phyloP scores from a whole-genome alignment of 139 green algal genomes.

The Edaphochlamys debaryana region DNA sequence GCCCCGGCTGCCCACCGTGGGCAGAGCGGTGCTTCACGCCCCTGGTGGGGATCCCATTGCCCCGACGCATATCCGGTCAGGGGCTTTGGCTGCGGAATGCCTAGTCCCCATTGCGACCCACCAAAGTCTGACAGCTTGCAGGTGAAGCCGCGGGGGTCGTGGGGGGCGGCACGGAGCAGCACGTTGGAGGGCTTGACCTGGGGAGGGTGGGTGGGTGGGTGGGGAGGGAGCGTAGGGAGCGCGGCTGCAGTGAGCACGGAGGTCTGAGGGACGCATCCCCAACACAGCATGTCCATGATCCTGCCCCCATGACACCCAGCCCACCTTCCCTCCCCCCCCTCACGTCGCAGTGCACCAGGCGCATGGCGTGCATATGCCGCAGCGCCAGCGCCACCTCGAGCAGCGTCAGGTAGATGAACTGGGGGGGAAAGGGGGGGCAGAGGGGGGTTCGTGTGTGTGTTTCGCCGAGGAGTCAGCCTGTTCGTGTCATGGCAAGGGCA shows the following conservation, averaged over 20 bases:
- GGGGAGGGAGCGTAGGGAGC: too few species aligned
- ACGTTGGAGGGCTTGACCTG: conserved; percentile 80
- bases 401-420: conserved; percentile 45
- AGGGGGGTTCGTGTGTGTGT: too few species aligned
- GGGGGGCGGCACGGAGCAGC: conserved; percentile 51
- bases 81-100: too few species aligned
- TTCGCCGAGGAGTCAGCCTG: too few species aligned
- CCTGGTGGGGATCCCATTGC: too few species aligned
- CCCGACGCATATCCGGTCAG: too few species aligned
- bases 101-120: conserved; percentile 37
- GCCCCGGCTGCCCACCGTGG: too few species aligned
- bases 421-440: background rate
- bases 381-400: conserved; percentile 41
- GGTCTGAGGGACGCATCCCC: background rate
- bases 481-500: too few species aligned
- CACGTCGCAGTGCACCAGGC: conserved; percentile 74
- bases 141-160: conserved; percentile 59
- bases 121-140: conserved; percentile 81
- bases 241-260: too few species aligned
- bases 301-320: background rate
- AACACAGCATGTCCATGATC: too few species aligned
- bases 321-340: conserved; percentile 13
- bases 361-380: conserved; percentile 62
- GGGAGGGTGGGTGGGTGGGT: conserved; percentile 59
- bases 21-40: too few species aligned